Evolutionary conservation across 148 eudicot species (phyloP).

Genomic region (Chenopodium suecicum): DNA sequence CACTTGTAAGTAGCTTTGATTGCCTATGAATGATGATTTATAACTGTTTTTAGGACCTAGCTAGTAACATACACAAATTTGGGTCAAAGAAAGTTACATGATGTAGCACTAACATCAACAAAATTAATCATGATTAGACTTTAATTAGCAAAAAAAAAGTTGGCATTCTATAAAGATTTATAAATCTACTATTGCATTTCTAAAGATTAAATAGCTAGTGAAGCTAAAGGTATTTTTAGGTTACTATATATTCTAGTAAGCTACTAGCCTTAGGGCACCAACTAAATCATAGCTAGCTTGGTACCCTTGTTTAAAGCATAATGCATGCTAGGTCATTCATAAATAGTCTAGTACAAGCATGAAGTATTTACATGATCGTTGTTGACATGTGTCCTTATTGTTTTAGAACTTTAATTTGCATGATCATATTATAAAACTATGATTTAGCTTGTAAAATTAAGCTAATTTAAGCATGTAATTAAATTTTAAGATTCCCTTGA

Average conservation of each 20-base stretch:
- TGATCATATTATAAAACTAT: not conserved
- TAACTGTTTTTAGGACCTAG: too few species aligned
- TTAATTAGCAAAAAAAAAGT: too few species aligned
- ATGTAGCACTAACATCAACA: not conserved
- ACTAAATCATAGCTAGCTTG: not conserved
- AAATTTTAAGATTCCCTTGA: not conserved
- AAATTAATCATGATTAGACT: too few species aligned
- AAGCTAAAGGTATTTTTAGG: not conserved
- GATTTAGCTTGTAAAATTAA: too few species aligned
- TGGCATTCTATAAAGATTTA: not conserved
- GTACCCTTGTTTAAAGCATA: not conserved
- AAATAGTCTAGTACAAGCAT: not conserved
- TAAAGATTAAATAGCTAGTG: too few species aligned
- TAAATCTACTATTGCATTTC: not conserved
- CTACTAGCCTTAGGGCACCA: not conserved
- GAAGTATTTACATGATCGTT: not conserved
- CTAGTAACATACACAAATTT: too few species aligned
- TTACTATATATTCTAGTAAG: not conserved
- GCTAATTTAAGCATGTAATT: too few species aligned
- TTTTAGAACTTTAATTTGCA: not conserved
- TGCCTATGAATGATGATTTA: too few species aligned
- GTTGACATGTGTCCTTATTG: constrained; percentile 5
- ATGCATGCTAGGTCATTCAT: not conserved
- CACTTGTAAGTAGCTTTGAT: too few species aligned
- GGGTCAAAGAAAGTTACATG: too few species aligned